A percentile compares a stretch with the other conserved stretches of the same genome.
Conservation (phyloP, 306 rosid genomes). For the Gastrolobium villosum region DNA sequence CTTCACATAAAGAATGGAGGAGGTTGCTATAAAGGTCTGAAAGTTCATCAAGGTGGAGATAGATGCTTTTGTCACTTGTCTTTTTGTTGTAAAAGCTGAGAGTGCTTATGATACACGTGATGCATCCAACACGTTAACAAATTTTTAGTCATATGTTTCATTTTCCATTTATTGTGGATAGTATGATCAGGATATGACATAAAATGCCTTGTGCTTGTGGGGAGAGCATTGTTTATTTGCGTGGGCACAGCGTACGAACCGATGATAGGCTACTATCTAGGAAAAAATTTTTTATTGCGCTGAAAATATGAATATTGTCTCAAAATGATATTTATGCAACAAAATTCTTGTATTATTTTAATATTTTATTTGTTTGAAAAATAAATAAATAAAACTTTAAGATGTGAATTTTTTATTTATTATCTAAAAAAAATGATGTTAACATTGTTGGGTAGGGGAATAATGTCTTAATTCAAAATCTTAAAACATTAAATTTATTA, state of each 20-base stretch:
- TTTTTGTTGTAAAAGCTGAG: not conserved
- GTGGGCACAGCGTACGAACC: not conserved
- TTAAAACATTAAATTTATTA: too few species aligned
- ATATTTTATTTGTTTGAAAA: too few species aligned
- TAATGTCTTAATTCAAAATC: too few species aligned
- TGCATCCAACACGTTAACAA: not conserved
- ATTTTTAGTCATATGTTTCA: not conserved
- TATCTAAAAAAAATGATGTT: too few species aligned
- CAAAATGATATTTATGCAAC: too few species aligned
- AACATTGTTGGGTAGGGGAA: too few species aligned
- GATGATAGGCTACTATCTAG: not conserved
- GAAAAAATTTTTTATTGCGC: not conserved
- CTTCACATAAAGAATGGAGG: constrained; percentile 43
- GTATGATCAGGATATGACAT: not conserved
- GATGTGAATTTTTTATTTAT: too few species aligned
- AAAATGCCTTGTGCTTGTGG: not conserved
- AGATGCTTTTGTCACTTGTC: constrained; percentile 24
- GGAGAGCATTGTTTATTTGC: not conserved
- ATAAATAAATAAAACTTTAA: too few species aligned
- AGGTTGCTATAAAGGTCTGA: constrained; percentile 23
- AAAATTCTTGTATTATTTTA: too few species aligned
- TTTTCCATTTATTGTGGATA: not conserved
- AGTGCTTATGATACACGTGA: not conserved
- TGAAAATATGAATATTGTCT: too few species aligned
- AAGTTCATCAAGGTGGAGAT: constrained; percentile 31